phyloP scores from a whole-genome alignment of 1,139 yeast species.

The Meyerozyma elateridarum region DNA sequence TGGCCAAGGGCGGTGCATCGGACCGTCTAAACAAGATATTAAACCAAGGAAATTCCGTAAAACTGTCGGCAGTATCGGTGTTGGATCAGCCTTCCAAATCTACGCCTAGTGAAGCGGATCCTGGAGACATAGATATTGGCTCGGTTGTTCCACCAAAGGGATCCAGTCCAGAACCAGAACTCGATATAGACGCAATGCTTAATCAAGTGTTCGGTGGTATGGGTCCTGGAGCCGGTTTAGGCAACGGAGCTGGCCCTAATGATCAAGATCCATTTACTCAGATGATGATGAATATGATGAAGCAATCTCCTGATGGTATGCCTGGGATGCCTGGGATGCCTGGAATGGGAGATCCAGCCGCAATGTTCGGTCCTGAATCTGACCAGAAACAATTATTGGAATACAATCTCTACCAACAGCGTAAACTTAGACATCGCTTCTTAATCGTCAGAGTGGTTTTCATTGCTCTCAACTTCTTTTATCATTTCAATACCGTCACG shows the following conservation, averaged over 20 bases:
- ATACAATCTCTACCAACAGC: slow-evolving; percentile 32
- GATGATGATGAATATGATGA: slow-evolving; percentile 26
- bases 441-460: slow-evolving; percentile 26
- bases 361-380: slow-evolving; percentile 14
- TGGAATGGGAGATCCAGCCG: slow-evolving; percentile 15
- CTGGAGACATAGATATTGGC: slow-evolving; percentile 29
- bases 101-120: slow-evolving; percentile 23
- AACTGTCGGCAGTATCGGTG: slow-evolving; percentile 30
- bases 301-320: slow-evolving; percentile 12
- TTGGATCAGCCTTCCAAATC: slow-evolving; percentile 22
- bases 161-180: slow-evolving; percentile 9
- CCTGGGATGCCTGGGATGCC: slow-evolving; percentile 8
- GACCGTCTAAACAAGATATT: slow-evolving; percentile 48
- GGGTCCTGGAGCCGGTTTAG: slow-evolving; percentile 10
- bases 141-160: slow-evolving; percentile 14
- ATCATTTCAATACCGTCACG: slow-evolving; percentile 23
- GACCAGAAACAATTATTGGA: slow-evolving; percentile 28
- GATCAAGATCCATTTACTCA: slow-evolving; percentile 25
- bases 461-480: slow-evolving; percentile 28
- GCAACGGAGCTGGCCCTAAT: slow-evolving; percentile 8
- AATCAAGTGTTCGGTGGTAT: slow-evolving; percentile 25
- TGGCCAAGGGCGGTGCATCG: slow-evolving; percentile 54
- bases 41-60: slow-evolving; percentile 38
- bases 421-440: slow-evolving; percentile 28
- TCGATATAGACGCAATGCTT: slow-evolving; percentile 34